These are phyloP conservation scores for Akanthomyces uredinophilus DNA, from an alignment of 2,329 filamentous ascomycete species.

Conservation along the genomic window DNA sequence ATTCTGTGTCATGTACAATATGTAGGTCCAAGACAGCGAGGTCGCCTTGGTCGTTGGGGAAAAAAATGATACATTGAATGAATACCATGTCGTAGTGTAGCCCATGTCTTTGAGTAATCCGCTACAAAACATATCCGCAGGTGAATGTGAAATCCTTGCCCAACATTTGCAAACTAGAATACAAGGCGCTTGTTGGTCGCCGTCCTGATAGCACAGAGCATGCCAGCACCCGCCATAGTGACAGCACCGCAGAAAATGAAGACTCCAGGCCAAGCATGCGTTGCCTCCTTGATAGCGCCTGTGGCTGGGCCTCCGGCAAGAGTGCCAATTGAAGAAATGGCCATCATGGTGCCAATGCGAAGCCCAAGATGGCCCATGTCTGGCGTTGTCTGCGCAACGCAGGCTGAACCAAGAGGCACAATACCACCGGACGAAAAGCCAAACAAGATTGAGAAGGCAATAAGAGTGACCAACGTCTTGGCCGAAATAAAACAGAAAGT, in stretches of 20 bases:
- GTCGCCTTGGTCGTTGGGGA: background rate
- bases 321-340: constrained; percentile 23
- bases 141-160: too few species aligned
- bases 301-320: constrained; percentile 23
- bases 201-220: background rate
- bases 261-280: background rate
- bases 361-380: constrained; percentile 27
- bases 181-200: background rate
- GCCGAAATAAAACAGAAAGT: constrained; percentile 29
- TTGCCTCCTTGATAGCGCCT: constrained; percentile 18
- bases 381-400: constrained; percentile 26
- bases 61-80: background rate
- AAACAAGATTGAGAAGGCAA: constrained; percentile 24
- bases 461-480: constrained; percentile 17
- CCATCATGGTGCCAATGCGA: constrained; percentile 30
- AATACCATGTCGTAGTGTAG: background rate
- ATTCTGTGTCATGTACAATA: too few species aligned
- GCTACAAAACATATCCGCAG: background rate
- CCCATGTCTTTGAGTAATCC: background rate
- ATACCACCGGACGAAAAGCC: constrained; percentile 29
- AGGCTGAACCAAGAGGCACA: constrained; percentile 29
- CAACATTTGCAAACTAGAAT: background rate
- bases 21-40: background rate
- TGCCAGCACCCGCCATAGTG: background rate
- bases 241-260: constrained; percentile 8